Percentiles rank a stretch among this genome's conserved stretches.
Conservation (phyloP, 768 basidiomycete species). For the Macrolepiota albuminosa region DNA sequence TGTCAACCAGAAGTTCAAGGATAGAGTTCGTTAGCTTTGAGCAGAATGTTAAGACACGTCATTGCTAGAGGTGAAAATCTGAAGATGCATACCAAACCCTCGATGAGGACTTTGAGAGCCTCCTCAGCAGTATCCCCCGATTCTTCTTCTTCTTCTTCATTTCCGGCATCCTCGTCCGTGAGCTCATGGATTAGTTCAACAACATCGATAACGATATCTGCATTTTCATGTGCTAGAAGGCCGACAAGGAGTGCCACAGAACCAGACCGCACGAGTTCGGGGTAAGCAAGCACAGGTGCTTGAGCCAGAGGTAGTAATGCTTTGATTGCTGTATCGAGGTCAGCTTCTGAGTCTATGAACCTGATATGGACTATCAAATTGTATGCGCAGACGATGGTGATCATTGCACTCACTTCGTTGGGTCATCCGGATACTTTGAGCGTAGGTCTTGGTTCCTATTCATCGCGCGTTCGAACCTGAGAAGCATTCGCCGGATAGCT, state of each 20-base stretch:
- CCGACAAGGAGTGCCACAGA: constrained; percentile 68
- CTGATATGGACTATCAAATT: constrained; percentile 32
- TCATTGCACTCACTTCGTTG: constrained; percentile 61
- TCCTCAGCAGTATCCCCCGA: constrained; percentile 58
- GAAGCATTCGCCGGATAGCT: constrained; percentile 65
- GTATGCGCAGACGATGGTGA: neutral
- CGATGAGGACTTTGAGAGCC: constrained; percentile 70
- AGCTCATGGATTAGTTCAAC: constrained; percentile 91
- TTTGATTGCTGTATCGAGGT: constrained; percentile 86
- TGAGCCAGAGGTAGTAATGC: constrained; percentile 86
- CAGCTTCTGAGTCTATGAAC: constrained; percentile 98
- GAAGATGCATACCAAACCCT: constrained; percentile 58
- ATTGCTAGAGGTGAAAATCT: neutral
- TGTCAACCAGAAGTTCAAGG: constrained; percentile 86
- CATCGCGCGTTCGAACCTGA: constrained; percentile 81
- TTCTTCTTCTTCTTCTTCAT: constrained; percentile 64
- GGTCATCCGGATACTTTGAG: constrained; percentile 92
- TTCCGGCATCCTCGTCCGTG: constrained; percentile 93
- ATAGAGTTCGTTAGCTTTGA: constrained; percentile 75
- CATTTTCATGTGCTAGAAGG: constrained; percentile 92
- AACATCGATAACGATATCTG: constrained; percentile 95
- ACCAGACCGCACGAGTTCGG: constrained; percentile 81
- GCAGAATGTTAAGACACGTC: constrained; percentile 4
- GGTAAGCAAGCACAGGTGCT: constrained; percentile 76
- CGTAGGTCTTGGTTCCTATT: constrained; percentile 96